Evolutionary conservation across 192 early-diverging fungal species (phyloP), one percentile per base, ranked within the genome.

Genomic region (Coemansia sp.): DNA sequence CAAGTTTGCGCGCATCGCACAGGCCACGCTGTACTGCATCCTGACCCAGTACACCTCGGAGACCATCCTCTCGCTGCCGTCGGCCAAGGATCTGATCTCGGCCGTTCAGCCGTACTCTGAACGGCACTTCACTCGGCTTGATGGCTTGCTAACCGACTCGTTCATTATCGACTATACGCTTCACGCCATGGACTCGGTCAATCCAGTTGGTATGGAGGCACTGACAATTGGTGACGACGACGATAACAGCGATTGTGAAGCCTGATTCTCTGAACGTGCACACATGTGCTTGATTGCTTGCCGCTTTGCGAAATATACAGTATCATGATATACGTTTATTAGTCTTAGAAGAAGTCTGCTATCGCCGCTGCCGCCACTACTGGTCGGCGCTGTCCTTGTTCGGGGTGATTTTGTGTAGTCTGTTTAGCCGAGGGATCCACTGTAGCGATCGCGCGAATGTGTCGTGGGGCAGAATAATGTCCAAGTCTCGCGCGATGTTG

Each of bases 101-200:
- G 90, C 90, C 20, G 70, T 98, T 29, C 62, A 94, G 43, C 90
- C 96, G 25, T 99, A 98, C 73, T 92, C 94, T 17, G 94, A 98
- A 61, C 89, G 96, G 39, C 96, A 98, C 75, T 94, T 91, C 73
- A 85, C 87, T 59, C 88, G 93, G 38, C 81, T 95, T 0, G 92
- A 95, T 65, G 77, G 84, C 45, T 56, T 95, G 38, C 66, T 97
- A 29, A 94, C 90, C 3, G 84, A 91, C 73, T 95, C 92, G 43
- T 94, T 89, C 69, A 87, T 98, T 24, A 77, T 98, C 47, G 94
- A 95, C 72, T 95, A 94, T 64, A 95, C 94, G 19, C 84, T 98
- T 64, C 90, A 97, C 43, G 86, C 89, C 24, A 98, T 96, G 94
- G 90, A 93, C 36, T 49, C 62, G n/a, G 27, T 79, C 4, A 32